Conservation (phyloP, 1,284 basidiomycete species). For the Clitocybe nebularis region DNA sequence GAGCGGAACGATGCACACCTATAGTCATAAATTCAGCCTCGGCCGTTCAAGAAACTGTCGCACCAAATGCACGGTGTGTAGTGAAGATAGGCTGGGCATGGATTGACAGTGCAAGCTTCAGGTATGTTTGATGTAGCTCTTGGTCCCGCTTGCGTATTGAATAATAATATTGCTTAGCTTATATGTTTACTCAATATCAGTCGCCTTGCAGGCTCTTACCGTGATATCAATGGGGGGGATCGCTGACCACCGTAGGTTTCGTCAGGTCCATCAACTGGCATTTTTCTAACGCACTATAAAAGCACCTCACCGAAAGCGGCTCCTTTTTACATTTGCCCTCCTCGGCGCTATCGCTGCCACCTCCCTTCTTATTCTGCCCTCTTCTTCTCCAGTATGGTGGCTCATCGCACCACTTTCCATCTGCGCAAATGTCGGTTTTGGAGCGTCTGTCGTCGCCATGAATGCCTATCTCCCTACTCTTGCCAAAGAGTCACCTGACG, state of each 20-base stretch:
- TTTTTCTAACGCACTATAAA: too few relatives aligned
- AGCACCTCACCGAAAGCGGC: constrained; percentile 71
- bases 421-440: constrained; percentile 78
- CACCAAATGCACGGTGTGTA: constrained; percentile 50
- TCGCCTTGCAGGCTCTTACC: constrained; percentile 81
- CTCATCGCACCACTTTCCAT: constrained; percentile 63
- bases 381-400: constrained; percentile 63
- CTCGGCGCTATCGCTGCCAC: constrained; percentile 65
- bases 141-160: background rate
- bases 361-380: constrained; percentile 71
- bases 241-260: constrained; percentile 75
- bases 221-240: constrained; percentile 89
- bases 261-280: too few relatives aligned
- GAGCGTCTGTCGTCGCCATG: constrained; percentile 81
- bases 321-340: constrained; percentile 73
- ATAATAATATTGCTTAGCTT: constrained; percentile 43
- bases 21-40: constrained; percentile 21
- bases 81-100: constrained; percentile 75
- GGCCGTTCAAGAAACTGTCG: constrained; percentile 4
- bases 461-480: constrained; percentile 85
- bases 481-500: constrained; percentile 62
- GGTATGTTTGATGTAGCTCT: constrained; percentile 41
- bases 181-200: constrained; percentile 82
- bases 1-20: constrained; percentile 44
- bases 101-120: constrained; percentile 87